These are phyloP conservation scores for Hippophae gyantsensis DNA, from an alignment of 306 rosid genomes.

Conservation along the genomic window DNA sequence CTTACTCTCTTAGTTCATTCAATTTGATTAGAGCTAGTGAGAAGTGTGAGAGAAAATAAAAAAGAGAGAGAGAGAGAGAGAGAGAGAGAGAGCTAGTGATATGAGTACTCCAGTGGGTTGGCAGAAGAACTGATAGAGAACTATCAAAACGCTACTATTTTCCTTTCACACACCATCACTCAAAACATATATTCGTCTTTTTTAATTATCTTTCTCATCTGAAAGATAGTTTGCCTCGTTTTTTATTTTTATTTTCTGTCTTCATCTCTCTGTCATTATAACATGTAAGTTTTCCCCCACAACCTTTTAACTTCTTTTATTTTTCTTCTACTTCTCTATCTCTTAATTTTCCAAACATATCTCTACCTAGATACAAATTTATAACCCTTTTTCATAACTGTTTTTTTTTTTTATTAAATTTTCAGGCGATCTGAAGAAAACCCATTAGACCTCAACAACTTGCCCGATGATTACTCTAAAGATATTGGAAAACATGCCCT, in stretches of 20 bases:
- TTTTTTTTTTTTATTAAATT: constrained; percentile 11
- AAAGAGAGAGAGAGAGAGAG: constrained; percentile 25
- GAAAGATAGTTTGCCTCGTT: constrained; percentile 19
- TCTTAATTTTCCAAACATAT: neutral
- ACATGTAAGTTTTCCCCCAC: constrained; percentile 73
- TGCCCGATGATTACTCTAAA: constrained; percentile 65
- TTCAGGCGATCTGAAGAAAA: constrained; percentile 75
- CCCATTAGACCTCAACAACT: constrained; percentile 87
- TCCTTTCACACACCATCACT: constrained; percentile 66
- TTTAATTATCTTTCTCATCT: constrained; percentile 26
- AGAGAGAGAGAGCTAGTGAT: constrained; percentile 26
- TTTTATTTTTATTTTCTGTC: constrained; percentile 31
- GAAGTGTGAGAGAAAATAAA: constrained; percentile 12
- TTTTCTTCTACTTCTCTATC: constrained; percentile 7
- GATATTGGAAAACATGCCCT: constrained; percentile 45
- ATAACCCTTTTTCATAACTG: neutral
- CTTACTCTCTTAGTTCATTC: constrained; percentile 53
- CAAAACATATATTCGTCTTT: constrained; percentile 47
- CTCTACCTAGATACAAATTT: neutral
- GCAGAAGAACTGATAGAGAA: constrained; percentile 99
- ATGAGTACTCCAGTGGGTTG: constrained; percentile 36
- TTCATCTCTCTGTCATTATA: constrained; percentile 44
- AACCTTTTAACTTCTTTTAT: constrained; percentile 14
- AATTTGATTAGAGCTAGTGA: constrained; percentile 24
- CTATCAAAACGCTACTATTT: constrained; percentile 87